Percentiles rank a stretch among this genome's conserved stretches.
These are phyloP conservation scores for Aspergillus intermedius DNA, from an alignment of 2,329 filamentous ascomycete genomes.

Conservation along the genomic window DNA sequence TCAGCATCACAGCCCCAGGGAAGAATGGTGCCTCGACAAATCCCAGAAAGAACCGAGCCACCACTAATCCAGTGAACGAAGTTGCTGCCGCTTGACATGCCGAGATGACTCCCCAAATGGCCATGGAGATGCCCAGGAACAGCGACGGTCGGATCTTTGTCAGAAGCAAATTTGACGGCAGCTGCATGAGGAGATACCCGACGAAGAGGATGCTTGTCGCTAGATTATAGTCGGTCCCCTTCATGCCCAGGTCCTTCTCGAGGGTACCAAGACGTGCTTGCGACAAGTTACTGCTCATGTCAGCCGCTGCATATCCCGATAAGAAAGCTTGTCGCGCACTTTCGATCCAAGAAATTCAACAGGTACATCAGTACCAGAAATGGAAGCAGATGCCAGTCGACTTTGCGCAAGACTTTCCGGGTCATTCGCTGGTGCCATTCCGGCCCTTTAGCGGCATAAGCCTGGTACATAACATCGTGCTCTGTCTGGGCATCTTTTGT, in stretches of 20 bases:
- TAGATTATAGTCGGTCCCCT: slow-evolving; percentile 52
- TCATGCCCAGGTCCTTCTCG: slow-evolving; percentile 49
- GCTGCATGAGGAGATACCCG: slow-evolving; percentile 55
- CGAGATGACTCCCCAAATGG: slow-evolving; percentile 30
- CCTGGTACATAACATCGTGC: slow-evolving; percentile 21
- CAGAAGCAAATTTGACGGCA: slow-evolving; percentile 55
- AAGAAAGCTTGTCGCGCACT: slow-evolving; percentile 10
- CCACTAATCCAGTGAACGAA: slow-evolving; percentile 37
- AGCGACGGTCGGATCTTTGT: slow-evolving; percentile 49
- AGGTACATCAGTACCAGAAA: slow-evolving; percentile 26
- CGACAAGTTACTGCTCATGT: slow-evolving; percentile 39
- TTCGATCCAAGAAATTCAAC: slow-evolving; percentile 27
- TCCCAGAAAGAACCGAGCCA: slow-evolving; percentile 37
- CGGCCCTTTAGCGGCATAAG: slow-evolving; percentile 17
- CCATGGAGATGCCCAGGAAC: slow-evolving; percentile 44
- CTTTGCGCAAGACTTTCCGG: slow-evolving; percentile 17
- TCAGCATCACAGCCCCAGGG: slow-evolving; percentile 57
- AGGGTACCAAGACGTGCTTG: slow-evolving; percentile 51
- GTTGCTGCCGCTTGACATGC: slow-evolving; percentile 30
- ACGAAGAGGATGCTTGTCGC: slow-evolving; percentile 52
- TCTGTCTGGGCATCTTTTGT: background rate
- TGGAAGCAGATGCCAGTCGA: slow-evolving; percentile 24
- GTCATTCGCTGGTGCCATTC: slow-evolving; percentile 24
- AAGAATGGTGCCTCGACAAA: slow-evolving; percentile 45
- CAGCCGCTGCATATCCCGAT: background rate